phyloP scores from a whole-genome alignment of 306 rosid species.

The Prunus davidiana region DNA sequence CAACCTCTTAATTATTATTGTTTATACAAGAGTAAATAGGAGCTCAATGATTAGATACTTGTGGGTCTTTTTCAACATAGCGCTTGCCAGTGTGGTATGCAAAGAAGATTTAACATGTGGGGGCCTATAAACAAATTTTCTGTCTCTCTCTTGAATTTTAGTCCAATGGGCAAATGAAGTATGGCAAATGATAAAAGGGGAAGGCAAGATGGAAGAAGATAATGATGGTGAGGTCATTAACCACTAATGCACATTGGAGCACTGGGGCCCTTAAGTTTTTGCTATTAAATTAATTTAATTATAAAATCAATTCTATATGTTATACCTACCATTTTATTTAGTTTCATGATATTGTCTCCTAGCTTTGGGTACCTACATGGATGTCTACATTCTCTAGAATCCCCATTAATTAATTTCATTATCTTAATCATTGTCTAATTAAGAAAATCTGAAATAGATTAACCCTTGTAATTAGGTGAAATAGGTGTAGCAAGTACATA shows the following conservation, averaged over 20 bases:
- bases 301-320: background rate
- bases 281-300: slow-evolving; percentile 12
- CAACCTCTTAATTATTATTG: background rate
- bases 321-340: slow-evolving; percentile 25
- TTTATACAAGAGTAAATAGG: background rate
- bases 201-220: background rate
- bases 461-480: background rate
- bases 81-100: background rate
- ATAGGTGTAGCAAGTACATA: background rate
- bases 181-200: too few relatives aligned
- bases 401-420: slow-evolving; percentile 26
- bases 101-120: slow-evolving; percentile 20
- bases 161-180: slow-evolving; percentile 12
- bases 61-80: slow-evolving; percentile 4
- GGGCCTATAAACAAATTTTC: slow-evolving; percentile 24
- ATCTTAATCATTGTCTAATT: slow-evolving; percentile 25
- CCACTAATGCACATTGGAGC: slow-evolving; percentile 22
- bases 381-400: slow-evolving; percentile 24
- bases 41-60: slow-evolving; percentile 18
- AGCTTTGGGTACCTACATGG: slow-evolving; percentile 33
- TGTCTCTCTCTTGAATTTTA: slow-evolving; percentile 9
- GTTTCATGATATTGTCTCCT: slow-evolving; percentile 48
- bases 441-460: slow-evolving; percentile 12
- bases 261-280: slow-evolving; percentile 13
- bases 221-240: slow-evolving; percentile 43